Percentiles rank a stretch among this genome's conserved stretches.
These are phyloP conservation scores for Huntiella abstrusa DNA, from an alignment of 2,329 filamentous ascomycete species.

Conservation along the genomic window DNA sequence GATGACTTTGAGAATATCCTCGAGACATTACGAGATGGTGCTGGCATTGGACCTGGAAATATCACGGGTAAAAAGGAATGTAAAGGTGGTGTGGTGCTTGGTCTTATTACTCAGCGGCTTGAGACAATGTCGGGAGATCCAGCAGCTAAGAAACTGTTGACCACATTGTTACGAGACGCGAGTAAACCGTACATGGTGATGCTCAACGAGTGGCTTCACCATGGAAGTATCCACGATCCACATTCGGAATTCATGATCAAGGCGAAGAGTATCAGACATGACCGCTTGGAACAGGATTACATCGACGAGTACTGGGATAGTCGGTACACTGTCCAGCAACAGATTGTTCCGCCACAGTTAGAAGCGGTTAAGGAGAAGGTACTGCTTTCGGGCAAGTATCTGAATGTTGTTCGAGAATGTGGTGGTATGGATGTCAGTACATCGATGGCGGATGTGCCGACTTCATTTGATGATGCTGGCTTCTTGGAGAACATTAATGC, in stretches of 20 bases:
- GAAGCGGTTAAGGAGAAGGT: constrained; percentile 87
- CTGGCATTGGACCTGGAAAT: constrained; percentile 58
- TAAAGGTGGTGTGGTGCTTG: constrained; percentile 91
- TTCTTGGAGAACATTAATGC: constrained; percentile 93
- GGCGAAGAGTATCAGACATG: constrained; percentile 83
- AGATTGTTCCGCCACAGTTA: constrained; percentile 80
- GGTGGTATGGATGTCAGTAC: constrained; percentile 89
- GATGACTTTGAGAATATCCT: constrained; percentile 87
- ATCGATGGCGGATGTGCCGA: constrained; percentile 70
- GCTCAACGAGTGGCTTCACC: constrained; percentile 97
- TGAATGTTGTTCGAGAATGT: constrained; percentile 94
- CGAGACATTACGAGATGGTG: constrained; percentile 72
- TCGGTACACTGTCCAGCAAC: constrained; percentile 81
- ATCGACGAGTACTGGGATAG: constrained; percentile 99
- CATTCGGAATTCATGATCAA: constrained; percentile 89
- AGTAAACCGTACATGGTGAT: constrained; percentile 93
- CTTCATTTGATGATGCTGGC: constrained; percentile 74
- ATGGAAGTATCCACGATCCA: constrained; percentile 84
- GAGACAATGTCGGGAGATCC: constrained; percentile 89
- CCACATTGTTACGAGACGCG: constrained; percentile 65
- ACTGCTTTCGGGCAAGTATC: constrained; percentile 84
- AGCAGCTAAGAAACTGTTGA: constrained; percentile 63
- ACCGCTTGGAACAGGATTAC: constrained; percentile 85
- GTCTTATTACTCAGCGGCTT: constrained; percentile 65
- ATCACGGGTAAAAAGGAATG: constrained; percentile 80